Evolutionary conservation across 192 early-diverging fungal genomes (phyloP), one percentile per base, ranked within the genome.

Genomic region (Backusella mclennaniae): DNA sequence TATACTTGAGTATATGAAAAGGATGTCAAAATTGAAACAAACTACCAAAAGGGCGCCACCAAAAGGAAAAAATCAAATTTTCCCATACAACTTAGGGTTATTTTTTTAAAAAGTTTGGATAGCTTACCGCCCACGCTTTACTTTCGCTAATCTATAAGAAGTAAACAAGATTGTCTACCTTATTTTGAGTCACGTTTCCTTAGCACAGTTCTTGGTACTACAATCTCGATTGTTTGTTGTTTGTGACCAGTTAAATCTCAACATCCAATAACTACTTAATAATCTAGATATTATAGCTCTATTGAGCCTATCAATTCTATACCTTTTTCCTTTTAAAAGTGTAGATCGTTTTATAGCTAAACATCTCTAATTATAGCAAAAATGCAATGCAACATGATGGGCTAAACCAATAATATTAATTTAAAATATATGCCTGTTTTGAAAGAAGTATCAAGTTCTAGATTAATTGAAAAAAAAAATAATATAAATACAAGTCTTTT

Each of bases 381-480:
- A n/a, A 63, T 63, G 21, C 23, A 26, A 23, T 63, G 56, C 56
- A 63, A 63, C 11, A 63, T 12, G 56, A 14, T 26, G 11, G 12
- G 8, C 12, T 63, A 29, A 23, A 63, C 56, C 56, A 63, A 63
- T 63, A 29, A 63, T 29, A 63, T 63, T 8, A 14, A 63, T 26
- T 63, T 4, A 29, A 63, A 63, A 29, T 63, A 63, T 63, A 63
- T 63, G 29, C 56, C 56, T 63, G 33, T 63, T 63, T 63, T 63
- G 21, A 63, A 59, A 59, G 52, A 59, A 23, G 53, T 26, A 26
- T 59, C 53, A 26, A 63, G 23, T 29, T 63, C 56, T 63, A 63
- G 56, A 63, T 63, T 63, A 63, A 63, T 63, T 63, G 56, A 29
- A 5, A n/a, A 29, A 59, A 59, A 59, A 59, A 59, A 56, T n/a